Conservation (phyloP, 805 yeast genomes). For the Pichia paraexigua region DNA sequence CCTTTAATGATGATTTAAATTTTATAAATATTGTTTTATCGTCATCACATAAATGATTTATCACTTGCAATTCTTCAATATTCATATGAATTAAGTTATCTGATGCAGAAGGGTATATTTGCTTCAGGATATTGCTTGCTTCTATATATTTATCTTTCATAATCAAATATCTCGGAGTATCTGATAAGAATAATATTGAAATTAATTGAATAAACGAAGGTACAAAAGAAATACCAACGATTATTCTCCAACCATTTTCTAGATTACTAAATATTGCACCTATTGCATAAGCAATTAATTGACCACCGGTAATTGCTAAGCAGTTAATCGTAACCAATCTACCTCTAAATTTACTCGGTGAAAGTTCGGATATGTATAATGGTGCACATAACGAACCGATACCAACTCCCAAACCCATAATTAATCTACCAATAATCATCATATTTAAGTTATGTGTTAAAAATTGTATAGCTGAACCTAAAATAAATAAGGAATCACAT, state of each 20-base stretch:
- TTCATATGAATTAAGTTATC: conserved; percentile 32
- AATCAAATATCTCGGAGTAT: conserved; percentile 46
- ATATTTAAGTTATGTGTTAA: conserved; percentile 36
- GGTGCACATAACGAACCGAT: conserved; percentile 49
- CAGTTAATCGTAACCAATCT: conserved; percentile 45
- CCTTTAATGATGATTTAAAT: conserved; percentile 32
- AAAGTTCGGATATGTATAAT: conserved; percentile 44
- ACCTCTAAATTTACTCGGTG: conserved; percentile 46
- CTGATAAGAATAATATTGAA: conserved; percentile 42
- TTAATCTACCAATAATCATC: conserved; percentile 46
- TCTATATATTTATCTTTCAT: conserved; percentile 33
- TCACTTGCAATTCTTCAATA: conserved; percentile 34
- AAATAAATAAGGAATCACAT: conserved; percentile 39
- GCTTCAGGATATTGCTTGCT: conserved; percentile 34
- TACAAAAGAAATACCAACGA: conserved; percentile 43
- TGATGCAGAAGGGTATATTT: conserved; percentile 32
- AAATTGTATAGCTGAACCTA: conserved; percentile 42
- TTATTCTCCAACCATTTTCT: conserved; percentile 43
- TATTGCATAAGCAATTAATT: conserved; percentile 43
- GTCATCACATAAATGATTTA: conserved; percentile 27
- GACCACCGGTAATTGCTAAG: conserved; percentile 51
- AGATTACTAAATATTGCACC: conserved; percentile 40
- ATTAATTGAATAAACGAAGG: conserved; percentile 42
- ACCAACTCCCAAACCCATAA: conserved; percentile 50
- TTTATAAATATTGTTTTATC: conserved; percentile 2